Evolutionary conservation across 306 rosid species (phyloP), one percentile per base, ranked within the genome.

Genomic region (Herpetospermum pedunculosum): DNA sequence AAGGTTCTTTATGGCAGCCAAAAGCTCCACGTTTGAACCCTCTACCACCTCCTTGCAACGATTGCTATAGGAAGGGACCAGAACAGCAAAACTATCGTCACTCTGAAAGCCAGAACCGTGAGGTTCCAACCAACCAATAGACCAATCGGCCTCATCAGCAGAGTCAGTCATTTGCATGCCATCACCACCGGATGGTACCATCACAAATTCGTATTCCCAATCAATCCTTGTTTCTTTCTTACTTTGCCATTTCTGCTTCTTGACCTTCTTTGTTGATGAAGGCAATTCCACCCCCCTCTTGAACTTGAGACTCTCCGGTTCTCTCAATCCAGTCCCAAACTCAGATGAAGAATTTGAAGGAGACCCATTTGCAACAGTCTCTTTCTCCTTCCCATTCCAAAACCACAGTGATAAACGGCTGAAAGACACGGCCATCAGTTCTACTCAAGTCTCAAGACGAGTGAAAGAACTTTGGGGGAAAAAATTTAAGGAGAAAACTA

Each of bases 121-220:
- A 78, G 98, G 94, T 73, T 93, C 98, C 71, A 87, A 76, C 98
- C 98, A 93, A 16, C 98, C 98, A 64, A 93, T 88, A 43, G 96
- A 87, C 89, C 89, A 87, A 54, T 93, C 98, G 1, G 97, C 86
- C 75, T 78, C 97, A 62, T 91, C 98, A 68, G 90, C 98, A 71
- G 97, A 87, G 67, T 93, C 98, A 15, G 92, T 76, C 37, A 85
- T 89, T 1, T 96, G 90, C 55, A 88, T 70, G 72, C 85, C 83
- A 43, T 78, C 96, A 74, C 88, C 97, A 76, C 87, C 96, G 14
- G 98, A 85, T 73, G 96, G 85, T 26, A 93, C 98, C 85, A 93
- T 48, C 29, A 90, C 97, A 69, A 88, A 77, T 81, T 93, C 98
- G 71, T 75, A 85, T 79, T 93, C 98, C 81, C 81, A 81, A 46